phyloP scores from a whole-genome alignment of 1,139 yeast genomes.

The Scheffersomyces segobiensis region DNA sequence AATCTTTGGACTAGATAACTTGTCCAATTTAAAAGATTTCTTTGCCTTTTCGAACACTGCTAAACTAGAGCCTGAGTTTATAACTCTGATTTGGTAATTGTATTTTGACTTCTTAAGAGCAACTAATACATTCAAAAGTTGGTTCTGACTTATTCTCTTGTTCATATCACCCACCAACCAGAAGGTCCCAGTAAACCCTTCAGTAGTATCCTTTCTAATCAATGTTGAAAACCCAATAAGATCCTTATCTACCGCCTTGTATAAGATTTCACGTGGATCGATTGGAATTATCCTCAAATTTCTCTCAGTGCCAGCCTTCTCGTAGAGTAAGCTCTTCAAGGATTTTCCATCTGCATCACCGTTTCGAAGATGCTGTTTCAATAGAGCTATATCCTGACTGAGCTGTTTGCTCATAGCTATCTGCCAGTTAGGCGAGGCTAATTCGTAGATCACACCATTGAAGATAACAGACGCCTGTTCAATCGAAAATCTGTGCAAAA shows the following conservation, averaged over 20 bases:
- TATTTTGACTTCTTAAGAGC: slow-evolving; percentile 23
- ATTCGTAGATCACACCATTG: slow-evolving; percentile 66
- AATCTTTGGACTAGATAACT: slow-evolving; percentile 15
- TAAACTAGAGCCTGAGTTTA: slow-evolving; percentile 25
- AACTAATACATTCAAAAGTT: slow-evolving; percentile 36
- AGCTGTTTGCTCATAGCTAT: slow-evolving; percentile 39
- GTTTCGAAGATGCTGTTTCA: slow-evolving; percentile 24
- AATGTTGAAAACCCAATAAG: slow-evolving; percentile 23
- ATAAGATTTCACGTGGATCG: slow-evolving; percentile 33
- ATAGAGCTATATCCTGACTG: slow-evolving; percentile 33
- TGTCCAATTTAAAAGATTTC: slow-evolving; percentile 8
- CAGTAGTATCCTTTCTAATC: slow-evolving; percentile 12
- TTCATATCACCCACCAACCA: slow-evolving; percentile 62
- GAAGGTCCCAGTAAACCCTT: slow-evolving; percentile 31
- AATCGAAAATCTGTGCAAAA: slow-evolving; percentile 37
- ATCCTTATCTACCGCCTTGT: slow-evolving; percentile 32
- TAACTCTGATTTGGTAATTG: slow-evolving; percentile 38
- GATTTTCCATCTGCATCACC: slow-evolving; percentile 19
- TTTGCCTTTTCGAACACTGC: slow-evolving; percentile 6
- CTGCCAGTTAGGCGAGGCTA: slow-evolving; percentile 40
- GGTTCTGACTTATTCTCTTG: slow-evolving; percentile 33
- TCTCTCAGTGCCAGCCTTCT: slow-evolving; percentile 32
- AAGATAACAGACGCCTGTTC: slow-evolving; percentile 56
- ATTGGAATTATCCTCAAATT: slow-evolving; percentile 36
- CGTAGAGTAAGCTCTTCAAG: slow-evolving; percentile 33